These are phyloP conservation scores for Cladosporium austrohemisphaericum DNA, from an alignment of 2,329 filamentous ascomycete genomes.

Conservation along the genomic window DNA sequence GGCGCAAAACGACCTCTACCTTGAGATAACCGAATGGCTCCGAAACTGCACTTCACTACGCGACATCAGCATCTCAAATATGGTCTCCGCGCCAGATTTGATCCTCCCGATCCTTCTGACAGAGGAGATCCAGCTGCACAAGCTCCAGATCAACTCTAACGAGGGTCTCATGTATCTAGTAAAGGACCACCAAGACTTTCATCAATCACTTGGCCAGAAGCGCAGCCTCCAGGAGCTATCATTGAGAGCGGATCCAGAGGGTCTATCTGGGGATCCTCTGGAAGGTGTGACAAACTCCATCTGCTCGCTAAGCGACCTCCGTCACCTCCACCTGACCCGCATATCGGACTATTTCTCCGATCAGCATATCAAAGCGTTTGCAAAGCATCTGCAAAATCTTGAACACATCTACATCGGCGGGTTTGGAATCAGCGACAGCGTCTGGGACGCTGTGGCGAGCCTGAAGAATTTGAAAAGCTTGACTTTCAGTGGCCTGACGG, in stretches of 20 bases:
- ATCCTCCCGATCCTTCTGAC: constrained; percentile 49
- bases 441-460: constrained; percentile 43
- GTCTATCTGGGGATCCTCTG: constrained; percentile 43
- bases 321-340: constrained; percentile 50
- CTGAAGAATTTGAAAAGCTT: constrained; percentile 51
- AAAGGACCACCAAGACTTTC: constrained; percentile 50
- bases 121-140: constrained; percentile 45
- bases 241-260: constrained; percentile 47
- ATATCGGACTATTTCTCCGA: constrained; percentile 51
- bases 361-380: constrained; percentile 49
- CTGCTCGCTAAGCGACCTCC: constrained; percentile 50
- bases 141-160: constrained; percentile 44
- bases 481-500: constrained; percentile 53
- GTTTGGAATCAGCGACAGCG: constrained; percentile 49
- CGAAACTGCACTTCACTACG: constrained; percentile 50
- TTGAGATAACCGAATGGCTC: constrained; percentile 54
- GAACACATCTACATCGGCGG: constrained; percentile 58
- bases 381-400: constrained; percentile 45
- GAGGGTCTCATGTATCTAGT: constrained; percentile 43
- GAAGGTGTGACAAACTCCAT: constrained; percentile 51
- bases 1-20: constrained; percentile 51
- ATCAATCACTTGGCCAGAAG: constrained; percentile 51
- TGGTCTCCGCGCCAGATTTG: constrained; percentile 53
- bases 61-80: constrained; percentile 48
- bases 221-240: constrained; percentile 44